These are phyloP conservation scores for Begonia fuchsioides DNA, from an alignment of 306 rosid genomes.

Conservation along the genomic window DNA sequence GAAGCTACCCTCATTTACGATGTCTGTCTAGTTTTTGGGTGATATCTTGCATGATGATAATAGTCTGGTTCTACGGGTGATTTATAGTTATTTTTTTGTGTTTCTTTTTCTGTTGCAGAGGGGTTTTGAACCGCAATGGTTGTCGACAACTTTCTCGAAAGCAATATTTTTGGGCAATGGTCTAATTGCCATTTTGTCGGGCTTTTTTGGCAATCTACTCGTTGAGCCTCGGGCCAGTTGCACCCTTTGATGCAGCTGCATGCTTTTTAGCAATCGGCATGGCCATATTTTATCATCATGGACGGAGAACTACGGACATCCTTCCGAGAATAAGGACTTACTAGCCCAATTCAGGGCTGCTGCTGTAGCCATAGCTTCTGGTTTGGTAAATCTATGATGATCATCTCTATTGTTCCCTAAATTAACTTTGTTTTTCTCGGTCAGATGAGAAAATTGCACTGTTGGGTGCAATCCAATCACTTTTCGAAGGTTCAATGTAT, in stretches of 20 bases:
- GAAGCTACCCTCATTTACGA: no score
- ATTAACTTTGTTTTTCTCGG: conserved; percentile 1
- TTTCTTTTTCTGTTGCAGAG: conserved; percentile 37
- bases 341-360: conserved; percentile 81
- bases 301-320: conserved; percentile 80
- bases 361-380: conserved; percentile 90
- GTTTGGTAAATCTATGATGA: conserved; percentile 18
- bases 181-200: conserved; percentile 71
- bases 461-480: conserved; percentile 95
- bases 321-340: conserved; percentile 74
- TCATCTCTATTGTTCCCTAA: no score
- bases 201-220: conserved; percentile 85
- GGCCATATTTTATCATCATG: conserved; percentile 72
- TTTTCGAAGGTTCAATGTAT: conserved; percentile 98
- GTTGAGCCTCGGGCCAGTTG: conserved; percentile 78
- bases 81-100: background rate
- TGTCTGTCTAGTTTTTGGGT: no score
- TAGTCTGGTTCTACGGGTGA: background rate
- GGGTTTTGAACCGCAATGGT: conserved; percentile 93
- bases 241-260: conserved; percentile 97
- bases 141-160: conserved; percentile 79
- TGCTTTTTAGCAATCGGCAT: conserved; percentile 91
- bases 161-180: conserved; percentile 95
- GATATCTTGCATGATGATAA: no score
- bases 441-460: conserved; percentile 80